These are phyloP conservation scores for Firmiana major DNA, from an alignment of 345 rosid species.

Conservation along the genomic window DNA sequence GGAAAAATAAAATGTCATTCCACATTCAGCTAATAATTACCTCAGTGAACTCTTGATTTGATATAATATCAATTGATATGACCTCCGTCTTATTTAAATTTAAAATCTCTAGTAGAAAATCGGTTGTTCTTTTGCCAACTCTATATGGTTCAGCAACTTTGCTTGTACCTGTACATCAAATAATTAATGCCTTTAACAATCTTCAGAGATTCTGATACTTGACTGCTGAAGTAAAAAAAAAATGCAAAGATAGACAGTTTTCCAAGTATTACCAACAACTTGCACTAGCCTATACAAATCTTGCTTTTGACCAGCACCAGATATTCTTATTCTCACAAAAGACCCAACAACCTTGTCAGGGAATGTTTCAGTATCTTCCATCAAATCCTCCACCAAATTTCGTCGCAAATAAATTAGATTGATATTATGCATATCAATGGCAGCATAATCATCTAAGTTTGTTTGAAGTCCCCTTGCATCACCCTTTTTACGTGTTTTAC, in stretches of 20 bases:
- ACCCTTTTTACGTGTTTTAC: slow-evolving; percentile 69
- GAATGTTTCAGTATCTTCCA: slow-evolving; percentile 72
- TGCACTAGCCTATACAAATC: slow-evolving; percentile 96
- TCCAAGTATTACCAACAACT: slow-evolving; percentile 66
- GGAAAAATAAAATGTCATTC: not conserved
- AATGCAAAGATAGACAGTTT: slow-evolving; percentile 1
- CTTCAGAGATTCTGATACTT: not conserved
- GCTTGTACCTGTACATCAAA: slow-evolving; percentile 65
- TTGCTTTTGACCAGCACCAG: slow-evolving; percentile 91
- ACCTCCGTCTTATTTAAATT: slow-evolving; percentile 90
- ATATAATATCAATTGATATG: slow-evolving; percentile 81
- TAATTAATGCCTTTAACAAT: slow-evolving; percentile 15
- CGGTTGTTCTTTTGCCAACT: slow-evolving; percentile 83
- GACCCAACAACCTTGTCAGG: slow-evolving; percentile 80
- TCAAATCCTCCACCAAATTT: slow-evolving; percentile 77
- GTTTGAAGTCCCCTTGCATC: slow-evolving; percentile 70
- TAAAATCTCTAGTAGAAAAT: slow-evolving; percentile 72
- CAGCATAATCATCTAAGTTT: slow-evolving; percentile 92
- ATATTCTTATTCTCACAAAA: slow-evolving; percentile 90
- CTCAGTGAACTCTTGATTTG: slow-evolving; percentile 99
- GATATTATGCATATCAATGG: slow-evolving; percentile 85
- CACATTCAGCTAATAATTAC: slow-evolving; percentile 31
- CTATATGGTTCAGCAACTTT: slow-evolving; percentile 79
- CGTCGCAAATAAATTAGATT: slow-evolving; percentile 82
- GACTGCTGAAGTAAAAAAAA: slow-evolving; percentile 1